phyloP scores from a whole-genome alignment of 345 rosid genomes.

The Dovyalis caffra region DNA sequence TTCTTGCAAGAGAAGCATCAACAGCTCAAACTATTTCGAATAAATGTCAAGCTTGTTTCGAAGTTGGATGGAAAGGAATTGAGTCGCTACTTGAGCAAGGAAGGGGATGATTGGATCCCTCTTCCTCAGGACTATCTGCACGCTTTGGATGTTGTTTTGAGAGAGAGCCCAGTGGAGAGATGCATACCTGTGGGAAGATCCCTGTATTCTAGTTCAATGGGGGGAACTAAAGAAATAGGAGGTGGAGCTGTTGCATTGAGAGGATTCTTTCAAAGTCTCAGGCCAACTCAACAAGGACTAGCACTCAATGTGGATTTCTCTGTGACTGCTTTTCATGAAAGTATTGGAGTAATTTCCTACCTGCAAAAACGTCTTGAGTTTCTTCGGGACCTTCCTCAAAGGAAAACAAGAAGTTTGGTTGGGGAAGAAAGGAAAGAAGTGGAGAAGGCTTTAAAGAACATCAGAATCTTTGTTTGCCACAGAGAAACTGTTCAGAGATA shows the following conservation, averaged over 20 bases:
- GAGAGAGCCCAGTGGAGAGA: conserved; percentile 81
- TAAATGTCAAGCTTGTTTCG: conserved; percentile 74
- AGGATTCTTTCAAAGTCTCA: conserved; percentile 94
- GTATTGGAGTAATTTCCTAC: conserved; percentile 85
- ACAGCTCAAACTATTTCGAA: conserved; percentile 62
- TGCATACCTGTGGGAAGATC: conserved; percentile 76
- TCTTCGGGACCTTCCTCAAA: conserved; percentile 71
- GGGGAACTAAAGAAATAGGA: conserved; percentile 76
- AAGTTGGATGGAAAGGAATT: conserved; percentile 74
- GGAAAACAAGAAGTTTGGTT: conserved; percentile 57
- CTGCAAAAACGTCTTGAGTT: conserved; percentile 83
- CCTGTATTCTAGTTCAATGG: conserved; percentile 74
- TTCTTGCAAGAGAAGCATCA: conserved; percentile 49
- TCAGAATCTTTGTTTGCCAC: conserved; percentile 88
- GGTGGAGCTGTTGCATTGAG: conserved; percentile 89
- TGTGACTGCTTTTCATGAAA: conserved; percentile 84
- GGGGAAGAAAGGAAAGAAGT: conserved; percentile 83
- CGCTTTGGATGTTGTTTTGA: conserved; percentile 86
- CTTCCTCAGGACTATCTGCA: conserved; percentile 91
- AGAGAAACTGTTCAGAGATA: conserved; percentile 91
- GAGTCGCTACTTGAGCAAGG: conserved; percentile 59
- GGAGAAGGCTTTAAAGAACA: conserved; percentile 74
- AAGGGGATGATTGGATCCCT: conserved; percentile 69
- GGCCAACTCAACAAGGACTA: conserved; percentile 93
- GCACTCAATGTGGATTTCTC: conserved; percentile 91